Percentiles rank a stretch among this genome's conserved stretches.
These are phyloP conservation scores for Arbutus unedo DNA, from an alignment of 148 eudicot species.

Conservation along the genomic window DNA sequence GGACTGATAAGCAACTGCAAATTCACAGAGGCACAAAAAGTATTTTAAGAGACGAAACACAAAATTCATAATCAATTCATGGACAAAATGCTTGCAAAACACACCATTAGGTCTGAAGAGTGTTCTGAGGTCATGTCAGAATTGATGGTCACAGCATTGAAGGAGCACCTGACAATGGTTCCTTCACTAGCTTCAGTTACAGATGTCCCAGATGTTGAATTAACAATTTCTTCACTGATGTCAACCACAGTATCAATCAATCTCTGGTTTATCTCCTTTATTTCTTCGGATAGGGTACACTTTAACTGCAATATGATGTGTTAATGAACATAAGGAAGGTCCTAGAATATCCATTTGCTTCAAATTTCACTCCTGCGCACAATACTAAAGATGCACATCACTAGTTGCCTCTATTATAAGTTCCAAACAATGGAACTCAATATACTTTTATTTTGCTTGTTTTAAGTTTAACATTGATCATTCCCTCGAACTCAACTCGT, in stretches of 20 bases:
- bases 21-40: conserved; percentile 8
- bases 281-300: conserved; percentile 65
- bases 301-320: conserved; percentile 45
- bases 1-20: conserved; percentile 84
- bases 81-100: conserved; percentile 13
- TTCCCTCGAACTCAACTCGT: too few relatives aligned
- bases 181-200: conserved; percentile 56
- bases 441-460: too few relatives aligned
- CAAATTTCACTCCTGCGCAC: background rate
- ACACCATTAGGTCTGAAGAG: conserved; percentile 69
- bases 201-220: conserved; percentile 38
- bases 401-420: background rate
- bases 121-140: conserved; percentile 58
- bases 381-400: background rate
- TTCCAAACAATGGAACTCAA: background rate
- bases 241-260: conserved; percentile 79
- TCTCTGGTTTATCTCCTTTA: conserved; percentile 65
- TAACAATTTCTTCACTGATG: conserved; percentile 47
- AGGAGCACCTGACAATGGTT: conserved; percentile 64
- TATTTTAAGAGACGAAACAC: background rate
- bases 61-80: background rate
- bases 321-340: background rate
- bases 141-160: conserved; percentile 60
- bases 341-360: background rate
- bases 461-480: too few relatives aligned